phyloP scores from a whole-genome alignment of 1,139 yeast genomes.

The Blastobotrys aristatus region DNA sequence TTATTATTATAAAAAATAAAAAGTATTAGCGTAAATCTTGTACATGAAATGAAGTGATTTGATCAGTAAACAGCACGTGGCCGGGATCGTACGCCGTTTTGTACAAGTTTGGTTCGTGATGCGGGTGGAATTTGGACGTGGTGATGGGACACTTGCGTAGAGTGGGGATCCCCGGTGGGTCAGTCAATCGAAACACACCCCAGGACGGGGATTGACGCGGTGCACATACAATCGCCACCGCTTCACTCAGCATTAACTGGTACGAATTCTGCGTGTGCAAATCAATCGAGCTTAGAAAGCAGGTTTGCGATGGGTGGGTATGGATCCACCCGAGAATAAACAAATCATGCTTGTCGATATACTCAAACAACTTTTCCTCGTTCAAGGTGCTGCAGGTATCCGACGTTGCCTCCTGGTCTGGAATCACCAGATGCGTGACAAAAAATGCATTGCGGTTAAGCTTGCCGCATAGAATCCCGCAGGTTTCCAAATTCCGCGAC shows the following conservation, averaged over 20 bases:
- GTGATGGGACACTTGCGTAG: conserved; percentile 43
- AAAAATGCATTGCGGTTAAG: conserved; percentile 53
- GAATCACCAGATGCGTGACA: conserved; percentile 52
- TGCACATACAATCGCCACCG: conserved; percentile 58
- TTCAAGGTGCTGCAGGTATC: conserved; percentile 55
- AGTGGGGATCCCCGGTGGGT: conserved; percentile 53
- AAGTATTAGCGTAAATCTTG: conserved; percentile 39
- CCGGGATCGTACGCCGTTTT: conserved; percentile 45
- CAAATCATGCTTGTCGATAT: conserved; percentile 47
- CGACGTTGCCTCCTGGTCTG: conserved; percentile 53
- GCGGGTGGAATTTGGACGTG: conserved; percentile 51
- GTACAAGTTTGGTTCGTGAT: conserved; percentile 45
- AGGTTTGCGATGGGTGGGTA: conserved; percentile 62
- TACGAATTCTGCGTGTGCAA: conserved; percentile 59
- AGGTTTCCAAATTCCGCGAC: conserved; percentile 47
- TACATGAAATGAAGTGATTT: conserved; percentile 35
- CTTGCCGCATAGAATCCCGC: conserved; percentile 58
- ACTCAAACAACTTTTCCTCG: conserved; percentile 51
- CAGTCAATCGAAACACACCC: conserved; percentile 55
- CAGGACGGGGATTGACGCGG: conserved; percentile 45
- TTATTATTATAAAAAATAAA: background rate
- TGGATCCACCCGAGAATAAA: conserved; percentile 65
- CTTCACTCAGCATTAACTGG: conserved; percentile 63
- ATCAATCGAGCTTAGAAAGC: conserved; percentile 57
- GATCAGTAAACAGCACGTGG: conserved; percentile 42